Evolutionary conservation across 2,329 filamentous ascomycete genomes (phyloP), one percentile per base, ranked within the genome.

Genomic region (Didymosphaeria variabile): DNA sequence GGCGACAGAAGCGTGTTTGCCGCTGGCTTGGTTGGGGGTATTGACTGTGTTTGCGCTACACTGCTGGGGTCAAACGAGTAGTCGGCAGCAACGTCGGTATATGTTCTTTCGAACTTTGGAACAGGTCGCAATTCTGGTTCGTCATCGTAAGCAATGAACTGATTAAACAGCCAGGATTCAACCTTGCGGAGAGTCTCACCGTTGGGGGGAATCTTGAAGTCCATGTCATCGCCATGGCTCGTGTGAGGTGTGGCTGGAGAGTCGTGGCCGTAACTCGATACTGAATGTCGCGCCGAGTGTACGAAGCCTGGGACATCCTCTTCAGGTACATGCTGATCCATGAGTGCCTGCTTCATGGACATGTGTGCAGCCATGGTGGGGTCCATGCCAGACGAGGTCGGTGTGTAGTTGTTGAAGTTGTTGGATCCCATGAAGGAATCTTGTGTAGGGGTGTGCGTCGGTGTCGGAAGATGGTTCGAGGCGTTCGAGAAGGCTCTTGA

Each of bases 41-140:
- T 85, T 17, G 72, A 59, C 55, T 72, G 68, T 59, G 75, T 61
- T 31, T 70, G 83, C 3, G 87, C 81, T 5, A 87, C 80, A 71
- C 89, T 83, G 62, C 89, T 88, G 68, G 91, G 90, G 69, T 90
- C 93, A 82, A 92, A 97, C 0, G 97, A 85, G 77, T 95, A 92
- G 76, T 97, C 94, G 70, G 88, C 86, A 72, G 91, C 94, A 53
- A 92, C 86, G 72, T 96, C 93, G 19, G 93, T 94, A 80, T 95
- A 92, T 0, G 93, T 95, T 59, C 93, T 86, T 68, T 93, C 90
- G 65, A 97, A 86, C 79, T 94, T 95, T 29, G 93, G 91, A 66
- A 87, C 76, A 17, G 71, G 77, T 63, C 75, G 68, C 60, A 76
- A 85, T 79, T 87, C 85, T 88, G 83, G 71, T 78, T 82, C 77